Conservation (phyloP, 805 yeast genomes). For the Myxozyma vanderwaltii region DNA sequence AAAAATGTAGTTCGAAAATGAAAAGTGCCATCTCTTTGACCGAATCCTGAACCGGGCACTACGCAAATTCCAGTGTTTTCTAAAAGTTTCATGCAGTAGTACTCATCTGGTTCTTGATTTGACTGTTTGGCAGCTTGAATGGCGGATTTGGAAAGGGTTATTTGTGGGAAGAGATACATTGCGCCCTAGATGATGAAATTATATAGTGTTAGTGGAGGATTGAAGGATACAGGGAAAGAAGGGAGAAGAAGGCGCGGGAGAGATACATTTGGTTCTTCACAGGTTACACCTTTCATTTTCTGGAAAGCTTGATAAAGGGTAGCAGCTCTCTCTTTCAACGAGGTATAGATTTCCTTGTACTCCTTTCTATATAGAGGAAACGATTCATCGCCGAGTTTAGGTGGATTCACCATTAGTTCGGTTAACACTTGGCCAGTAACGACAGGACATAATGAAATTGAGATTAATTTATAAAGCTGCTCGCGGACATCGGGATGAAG, state of each 20-base stretch:
- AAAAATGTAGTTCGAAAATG: slow-evolving; percentile 96
- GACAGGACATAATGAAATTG: slow-evolving; percentile 89
- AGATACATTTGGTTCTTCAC: slow-evolving; percentile 65
- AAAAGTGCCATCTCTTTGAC: slow-evolving; percentile 84
- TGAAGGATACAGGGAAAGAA: neutral
- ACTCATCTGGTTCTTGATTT: slow-evolving; percentile 74
- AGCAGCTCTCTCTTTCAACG: slow-evolving; percentile 64
- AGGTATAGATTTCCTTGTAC: slow-evolving; percentile 59
- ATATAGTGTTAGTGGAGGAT: neutral
- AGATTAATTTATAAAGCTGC: slow-evolving; percentile 78
- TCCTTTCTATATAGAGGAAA: slow-evolving; percentile 68
- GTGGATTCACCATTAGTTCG: slow-evolving; percentile 93
- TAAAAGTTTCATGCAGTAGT: slow-evolving; percentile 80
- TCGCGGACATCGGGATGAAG: slow-evolving; percentile 71
- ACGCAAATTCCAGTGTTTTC: slow-evolving; percentile 94
- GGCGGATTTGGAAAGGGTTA: slow-evolving; percentile 66
- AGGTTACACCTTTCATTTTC: slow-evolving; percentile 75
- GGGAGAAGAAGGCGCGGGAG: neutral
- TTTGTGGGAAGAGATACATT: slow-evolving; percentile 90
- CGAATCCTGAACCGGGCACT: slow-evolving; percentile 97
- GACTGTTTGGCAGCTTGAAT: slow-evolving; percentile 58
- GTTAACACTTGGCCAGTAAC: slow-evolving; percentile 93
- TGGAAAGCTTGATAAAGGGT: slow-evolving; percentile 69
- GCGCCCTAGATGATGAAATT: slow-evolving; percentile 59
- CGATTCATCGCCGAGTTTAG: slow-evolving; percentile 73